Percentiles rank a stretch among this genome's conserved stretches.
Evolutionary conservation across 768 basidiomycete species (phyloP).

Genomic region (Tephrocybe sp.): DNA sequence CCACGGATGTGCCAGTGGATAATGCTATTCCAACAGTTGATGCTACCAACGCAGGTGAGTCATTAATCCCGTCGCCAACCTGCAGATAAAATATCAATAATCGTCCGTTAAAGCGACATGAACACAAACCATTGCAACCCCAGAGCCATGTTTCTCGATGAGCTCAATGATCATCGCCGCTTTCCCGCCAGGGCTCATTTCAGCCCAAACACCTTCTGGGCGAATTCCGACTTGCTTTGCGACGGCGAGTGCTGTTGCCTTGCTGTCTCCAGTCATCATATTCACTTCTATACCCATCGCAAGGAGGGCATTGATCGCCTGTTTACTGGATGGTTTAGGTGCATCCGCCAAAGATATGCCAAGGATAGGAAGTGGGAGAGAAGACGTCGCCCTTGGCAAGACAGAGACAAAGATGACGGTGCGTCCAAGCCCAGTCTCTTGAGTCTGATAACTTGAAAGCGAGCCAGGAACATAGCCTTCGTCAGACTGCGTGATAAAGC

Average conservation of each 20-base stretch:
- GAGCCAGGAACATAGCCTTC: constrained; percentile 54
- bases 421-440: constrained; percentile 72
- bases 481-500: constrained; percentile 62
- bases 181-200: constrained; percentile 95
- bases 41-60: constrained; percentile 95
- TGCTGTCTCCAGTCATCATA: constrained; percentile 94
- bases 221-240: constrained; percentile 89
- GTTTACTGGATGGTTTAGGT: constrained; percentile 81
- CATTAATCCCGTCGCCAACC: constrained; percentile 99
- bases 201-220: constrained; percentile 82
- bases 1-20: constrained; percentile 94
- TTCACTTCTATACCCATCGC: constrained; percentile 91
- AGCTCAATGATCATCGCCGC: constrained; percentile 81
- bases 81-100: constrained; percentile 26
- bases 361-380: constrained; percentile 60
- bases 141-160: constrained; percentile 66
- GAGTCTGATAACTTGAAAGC: constrained; percentile 63
- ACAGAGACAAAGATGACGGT: constrained; percentile 89
- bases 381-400: constrained; percentile 32
- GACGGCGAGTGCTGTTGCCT: constrained; percentile 82
- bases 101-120: too few species aligned
- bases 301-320: constrained; percentile 79
- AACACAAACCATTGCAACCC: constrained; percentile 84
- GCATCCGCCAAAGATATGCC: constrained; percentile 86
- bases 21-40: constrained; percentile 96